Conservation (phyloP, 176 grass and related monocot genomes). For the Melocanna baccifera region DNA sequence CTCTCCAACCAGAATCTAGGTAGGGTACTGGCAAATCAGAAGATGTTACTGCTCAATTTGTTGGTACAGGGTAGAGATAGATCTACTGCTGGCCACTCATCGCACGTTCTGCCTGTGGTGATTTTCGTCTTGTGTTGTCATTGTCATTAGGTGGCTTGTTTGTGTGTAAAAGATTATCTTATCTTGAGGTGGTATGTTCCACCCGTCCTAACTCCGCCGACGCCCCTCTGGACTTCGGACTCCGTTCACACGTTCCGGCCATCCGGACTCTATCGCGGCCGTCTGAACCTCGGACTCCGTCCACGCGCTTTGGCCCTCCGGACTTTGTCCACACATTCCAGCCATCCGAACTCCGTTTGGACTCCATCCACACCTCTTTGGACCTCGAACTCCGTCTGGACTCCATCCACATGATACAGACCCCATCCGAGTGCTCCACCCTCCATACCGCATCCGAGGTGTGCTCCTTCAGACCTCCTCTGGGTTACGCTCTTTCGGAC, state of each 20-base stretch:
- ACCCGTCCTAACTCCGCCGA: too few species aligned
- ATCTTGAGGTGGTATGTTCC: neutral
- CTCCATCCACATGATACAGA: too few species aligned
- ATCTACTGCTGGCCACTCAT: neutral
- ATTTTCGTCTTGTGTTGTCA: neutral
- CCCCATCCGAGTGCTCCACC: too few species aligned
- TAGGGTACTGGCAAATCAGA: neutral
- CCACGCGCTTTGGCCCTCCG: accelerated
- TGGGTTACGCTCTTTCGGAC: too few species aligned
- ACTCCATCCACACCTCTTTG: too few species aligned
- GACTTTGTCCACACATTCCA: too few species aligned
- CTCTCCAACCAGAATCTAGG: neutral
- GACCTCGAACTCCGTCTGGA: too few species aligned
- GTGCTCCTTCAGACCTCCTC: too few species aligned
- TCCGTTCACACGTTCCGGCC: accelerated
- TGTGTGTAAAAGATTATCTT: neutral
- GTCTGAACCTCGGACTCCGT: too few species aligned
- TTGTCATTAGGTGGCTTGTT: neutral
- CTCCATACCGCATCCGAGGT: too few species aligned
- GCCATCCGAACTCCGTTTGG: accelerated
- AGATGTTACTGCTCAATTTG: neutral
- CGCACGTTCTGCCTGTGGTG: neutral
- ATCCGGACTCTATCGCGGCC: too few species aligned
- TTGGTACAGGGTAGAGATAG: neutral
- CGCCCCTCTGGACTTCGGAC: too few species aligned